Evolutionary conservation across 805 yeast species (phyloP).

Genomic region (Clavispora carvajalis): DNA sequence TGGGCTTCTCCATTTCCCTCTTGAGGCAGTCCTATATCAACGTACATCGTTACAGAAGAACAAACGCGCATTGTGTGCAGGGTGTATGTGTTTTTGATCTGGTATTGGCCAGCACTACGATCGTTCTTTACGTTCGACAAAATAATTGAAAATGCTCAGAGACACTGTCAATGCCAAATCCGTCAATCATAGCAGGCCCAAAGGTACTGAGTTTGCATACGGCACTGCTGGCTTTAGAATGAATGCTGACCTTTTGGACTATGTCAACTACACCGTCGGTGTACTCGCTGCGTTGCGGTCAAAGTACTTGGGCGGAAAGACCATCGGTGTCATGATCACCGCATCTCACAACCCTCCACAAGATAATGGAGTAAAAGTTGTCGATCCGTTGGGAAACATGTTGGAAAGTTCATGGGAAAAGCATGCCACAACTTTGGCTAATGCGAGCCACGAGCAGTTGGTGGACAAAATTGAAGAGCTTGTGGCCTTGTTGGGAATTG

Average conservation of each 20-base stretch:
- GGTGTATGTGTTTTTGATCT: background rate
- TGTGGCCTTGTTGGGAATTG: slow-evolving; percentile 40
- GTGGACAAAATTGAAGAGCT: slow-evolving; percentile 32
- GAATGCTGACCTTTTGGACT: slow-evolving; percentile 62
- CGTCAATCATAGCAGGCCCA: slow-evolving; percentile 40
- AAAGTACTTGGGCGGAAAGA: slow-evolving; percentile 56
- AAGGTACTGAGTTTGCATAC: slow-evolving; percentile 45
- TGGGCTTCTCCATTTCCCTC: slow-evolving; percentile 5
- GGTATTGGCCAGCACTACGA: background rate
- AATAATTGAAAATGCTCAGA: slow-evolving; percentile 3
- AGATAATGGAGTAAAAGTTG: slow-evolving; percentile 64
- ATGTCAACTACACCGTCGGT: slow-evolving; percentile 79
- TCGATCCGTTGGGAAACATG: slow-evolving; percentile 93
- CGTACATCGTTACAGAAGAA: background rate
- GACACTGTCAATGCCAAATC: slow-evolving; percentile 5
- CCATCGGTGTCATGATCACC: slow-evolving; percentile 94
- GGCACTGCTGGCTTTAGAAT: slow-evolving; percentile 98
- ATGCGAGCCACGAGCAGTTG: slow-evolving; percentile 48
- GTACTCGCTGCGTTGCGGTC: slow-evolving; percentile 80
- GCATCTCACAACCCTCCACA: slow-evolving; percentile 92
- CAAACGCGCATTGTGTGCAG: background rate
- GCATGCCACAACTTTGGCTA: slow-evolving; percentile 75
- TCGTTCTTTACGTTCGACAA: background rate
- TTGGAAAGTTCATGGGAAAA: slow-evolving; percentile 78
- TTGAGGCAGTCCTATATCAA: too few species aligned